A percentile compares a stretch with the other conserved stretches of the same genome.
These are phyloP conservation scores for Coemansia erecta DNA, from an alignment of 192 early-diverging fungal genomes.

Conservation along the genomic window DNA sequence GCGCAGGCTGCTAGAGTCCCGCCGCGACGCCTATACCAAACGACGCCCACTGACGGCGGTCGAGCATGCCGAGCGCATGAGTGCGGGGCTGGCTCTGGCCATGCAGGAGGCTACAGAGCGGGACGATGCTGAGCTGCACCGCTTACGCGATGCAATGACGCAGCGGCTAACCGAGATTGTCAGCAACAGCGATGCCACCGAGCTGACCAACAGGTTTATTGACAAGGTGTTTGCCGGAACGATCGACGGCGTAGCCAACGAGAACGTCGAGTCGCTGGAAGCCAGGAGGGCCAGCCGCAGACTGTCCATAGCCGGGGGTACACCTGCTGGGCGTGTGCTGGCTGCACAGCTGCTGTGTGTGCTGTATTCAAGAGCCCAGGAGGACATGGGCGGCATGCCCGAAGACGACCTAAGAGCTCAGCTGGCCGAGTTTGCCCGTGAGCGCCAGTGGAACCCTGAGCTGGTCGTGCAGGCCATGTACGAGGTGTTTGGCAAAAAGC, in stretches of 20 bases:
- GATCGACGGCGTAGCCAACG: constrained; percentile 50
- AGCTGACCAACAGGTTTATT: constrained; percentile 38
- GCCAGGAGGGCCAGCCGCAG: constrained; percentile 41
- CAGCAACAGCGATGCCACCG: constrained; percentile 37
- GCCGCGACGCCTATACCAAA: constrained; percentile 29
- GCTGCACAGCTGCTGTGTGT: constrained; percentile 51
- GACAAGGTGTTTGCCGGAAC: constrained; percentile 50
- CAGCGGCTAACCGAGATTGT: constrained; percentile 35
- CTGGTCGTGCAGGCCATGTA: constrained; percentile 52
- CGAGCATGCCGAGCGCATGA: constrained; percentile 46
- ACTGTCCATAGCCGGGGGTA: constrained; percentile 33
- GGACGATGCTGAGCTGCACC: constrained; percentile 10
- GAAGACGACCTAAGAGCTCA: constrained; percentile 42
- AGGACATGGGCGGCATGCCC: constrained; percentile 27
- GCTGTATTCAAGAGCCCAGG: constrained; percentile 28
- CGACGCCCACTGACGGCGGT: constrained; percentile 40
- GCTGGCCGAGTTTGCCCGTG: constrained; percentile 48
- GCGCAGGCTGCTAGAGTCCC: constrained; percentile 30
- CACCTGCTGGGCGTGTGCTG: constrained; percentile 41
- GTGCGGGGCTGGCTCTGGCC: constrained; percentile 12
- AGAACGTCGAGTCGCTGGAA: constrained; percentile 41
- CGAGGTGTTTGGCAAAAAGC: constrained; percentile 48
- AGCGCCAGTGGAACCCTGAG: constrained; percentile 49
- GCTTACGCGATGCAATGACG: constrained; percentile 12
- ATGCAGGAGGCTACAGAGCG: not conserved